Evolutionary conservation across 2,329 filamentous ascomycete species (phyloP).

Genomic region (Fusarium beomiforme): DNA sequence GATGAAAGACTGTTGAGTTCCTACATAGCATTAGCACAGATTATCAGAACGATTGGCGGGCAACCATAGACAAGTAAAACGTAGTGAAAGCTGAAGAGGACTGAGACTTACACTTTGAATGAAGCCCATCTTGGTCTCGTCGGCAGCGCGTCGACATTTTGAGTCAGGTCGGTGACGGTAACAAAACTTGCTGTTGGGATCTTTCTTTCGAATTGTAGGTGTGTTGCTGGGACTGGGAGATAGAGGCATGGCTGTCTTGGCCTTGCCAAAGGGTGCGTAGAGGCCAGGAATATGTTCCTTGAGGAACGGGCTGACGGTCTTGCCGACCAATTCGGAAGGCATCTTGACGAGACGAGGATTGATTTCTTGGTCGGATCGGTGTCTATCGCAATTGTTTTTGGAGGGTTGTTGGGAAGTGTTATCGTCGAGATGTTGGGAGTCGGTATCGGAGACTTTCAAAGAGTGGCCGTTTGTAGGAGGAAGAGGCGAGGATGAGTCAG

Average conservation of each 20-base stretch:
- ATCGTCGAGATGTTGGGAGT: slow-evolving; percentile 13
- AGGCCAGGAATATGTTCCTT: slow-evolving; percentile 89
- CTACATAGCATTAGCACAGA: slow-evolving; percentile 51
- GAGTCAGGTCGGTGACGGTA: slow-evolving; percentile 94
- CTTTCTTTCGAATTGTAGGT: slow-evolving; percentile 53
- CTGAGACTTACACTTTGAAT: slow-evolving; percentile 77
- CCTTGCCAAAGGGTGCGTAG: slow-evolving; percentile 81
- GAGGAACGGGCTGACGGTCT: slow-evolving; percentile 88
- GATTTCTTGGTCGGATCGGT: slow-evolving; percentile 60
- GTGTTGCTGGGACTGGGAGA: slow-evolving; percentile 24
- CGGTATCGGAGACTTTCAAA: slow-evolving; percentile 24
- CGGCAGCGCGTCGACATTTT: slow-evolving; percentile 90
- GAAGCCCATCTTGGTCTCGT: slow-evolving; percentile 96
- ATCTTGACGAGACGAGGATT: slow-evolving; percentile 64
- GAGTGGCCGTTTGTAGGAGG: slow-evolving; percentile 21
- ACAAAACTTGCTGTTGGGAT: slow-evolving; percentile 89
- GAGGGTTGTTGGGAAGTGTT: slow-evolving; percentile 42
- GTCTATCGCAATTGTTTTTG: slow-evolving; percentile 61
- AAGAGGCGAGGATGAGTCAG: slow-evolving; percentile 16
- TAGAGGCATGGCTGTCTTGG: slow-evolving; percentile 47
- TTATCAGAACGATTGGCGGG: background rate
- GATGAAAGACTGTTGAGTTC: slow-evolving; percentile 84
- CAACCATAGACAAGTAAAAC: background rate
- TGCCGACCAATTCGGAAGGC: slow-evolving; percentile 73
- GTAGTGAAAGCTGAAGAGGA: background rate